These are phyloP conservation scores for Colletotrichum musae DNA, from an alignment of 2,329 filamentous ascomycete genomes.

Conservation along the genomic window DNA sequence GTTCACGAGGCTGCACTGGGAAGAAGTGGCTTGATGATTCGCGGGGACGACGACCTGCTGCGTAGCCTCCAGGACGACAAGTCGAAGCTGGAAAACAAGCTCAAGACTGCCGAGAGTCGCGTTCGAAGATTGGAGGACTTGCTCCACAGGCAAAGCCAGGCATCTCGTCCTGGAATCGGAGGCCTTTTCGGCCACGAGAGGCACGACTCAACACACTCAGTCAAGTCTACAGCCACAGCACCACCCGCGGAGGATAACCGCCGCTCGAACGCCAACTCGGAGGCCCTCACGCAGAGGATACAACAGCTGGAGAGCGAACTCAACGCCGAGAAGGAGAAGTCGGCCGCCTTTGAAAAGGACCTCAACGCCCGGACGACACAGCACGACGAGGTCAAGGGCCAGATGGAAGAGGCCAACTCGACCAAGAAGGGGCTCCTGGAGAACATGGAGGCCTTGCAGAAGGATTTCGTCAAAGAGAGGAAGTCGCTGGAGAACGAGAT, in stretches of 20 bases:
- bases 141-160: constrained; percentile 84
- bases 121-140: constrained; percentile 93
- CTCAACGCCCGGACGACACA: constrained; percentile 70
- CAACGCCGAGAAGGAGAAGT: constrained; percentile 77
- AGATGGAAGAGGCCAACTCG: constrained; percentile 87
- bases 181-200: constrained; percentile 69
- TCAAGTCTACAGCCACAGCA: constrained; percentile 58
- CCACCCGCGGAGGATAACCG: constrained; percentile 58
- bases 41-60: constrained; percentile 88
- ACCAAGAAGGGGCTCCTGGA: constrained; percentile 95
- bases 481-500: constrained; percentile 87
- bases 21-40: constrained; percentile 86
- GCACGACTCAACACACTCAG: constrained; percentile 64
- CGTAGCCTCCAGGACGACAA: constrained; percentile 88
- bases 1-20: constrained; percentile 91
- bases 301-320: constrained; percentile 83
- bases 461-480: constrained; percentile 88
- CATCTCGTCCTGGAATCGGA: constrained; percentile 66
- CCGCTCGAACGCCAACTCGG: constrained; percentile 62
- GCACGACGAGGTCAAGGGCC: constrained; percentile 74
- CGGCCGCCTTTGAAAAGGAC: constrained; percentile 78
- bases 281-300: constrained; percentile 63
- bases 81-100: constrained; percentile 77
- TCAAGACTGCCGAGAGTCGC: constrained; percentile 89
- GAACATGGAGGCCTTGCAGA: constrained; percentile 93